These are phyloP conservation scores for Fonsecaea nubica DNA, from an alignment of 2,329 filamentous ascomycete species.

Conservation along the genomic window DNA sequence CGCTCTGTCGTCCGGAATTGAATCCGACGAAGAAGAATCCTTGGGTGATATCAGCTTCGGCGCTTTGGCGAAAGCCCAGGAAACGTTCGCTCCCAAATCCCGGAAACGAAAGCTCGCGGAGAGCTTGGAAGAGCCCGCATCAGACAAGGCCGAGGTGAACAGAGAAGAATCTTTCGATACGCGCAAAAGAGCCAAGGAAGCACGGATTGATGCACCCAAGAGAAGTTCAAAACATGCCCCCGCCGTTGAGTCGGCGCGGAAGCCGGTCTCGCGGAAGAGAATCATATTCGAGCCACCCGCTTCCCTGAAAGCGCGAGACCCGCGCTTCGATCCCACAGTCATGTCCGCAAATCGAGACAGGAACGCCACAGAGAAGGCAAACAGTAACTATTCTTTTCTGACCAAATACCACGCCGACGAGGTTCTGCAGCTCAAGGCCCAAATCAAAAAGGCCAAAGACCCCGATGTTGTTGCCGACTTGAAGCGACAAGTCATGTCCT, in stretches of 20 bases:
- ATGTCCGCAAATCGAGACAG: conserved; percentile 45
- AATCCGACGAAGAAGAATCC: conserved; percentile 48
- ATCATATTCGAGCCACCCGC: conserved; percentile 67
- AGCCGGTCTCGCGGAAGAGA: conserved; percentile 80
- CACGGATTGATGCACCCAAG: conserved; percentile 43
- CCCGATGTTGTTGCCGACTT: conserved; percentile 70
- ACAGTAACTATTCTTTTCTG: conserved; percentile 83
- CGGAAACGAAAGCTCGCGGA: conserved; percentile 40
- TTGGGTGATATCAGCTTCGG: conserved; percentile 79
- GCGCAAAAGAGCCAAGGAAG: conserved; percentile 50
- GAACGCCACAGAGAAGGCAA: conserved; percentile 60
- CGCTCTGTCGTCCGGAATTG: not conserved
- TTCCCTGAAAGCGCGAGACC: conserved; percentile 74
- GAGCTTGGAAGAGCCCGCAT: conserved; percentile 37
- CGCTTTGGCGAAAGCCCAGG: conserved; percentile 85
- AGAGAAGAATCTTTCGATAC: conserved; percentile 42
- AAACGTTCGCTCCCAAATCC: conserved; percentile 62
- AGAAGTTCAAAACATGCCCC: conserved; percentile 88
- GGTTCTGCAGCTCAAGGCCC: conserved; percentile 73
- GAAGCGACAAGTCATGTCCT: conserved; percentile 74
- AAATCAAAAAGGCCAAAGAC: conserved; percentile 72
- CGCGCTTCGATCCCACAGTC: conserved; percentile 78
- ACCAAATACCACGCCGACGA: conserved; percentile 86
- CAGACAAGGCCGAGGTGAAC: conserved; percentile 37
- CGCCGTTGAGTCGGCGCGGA: conserved; percentile 79